Base-by-base conservation (phyloP, 1,139 yeast species). In the Hansenula anomala region DNA sequence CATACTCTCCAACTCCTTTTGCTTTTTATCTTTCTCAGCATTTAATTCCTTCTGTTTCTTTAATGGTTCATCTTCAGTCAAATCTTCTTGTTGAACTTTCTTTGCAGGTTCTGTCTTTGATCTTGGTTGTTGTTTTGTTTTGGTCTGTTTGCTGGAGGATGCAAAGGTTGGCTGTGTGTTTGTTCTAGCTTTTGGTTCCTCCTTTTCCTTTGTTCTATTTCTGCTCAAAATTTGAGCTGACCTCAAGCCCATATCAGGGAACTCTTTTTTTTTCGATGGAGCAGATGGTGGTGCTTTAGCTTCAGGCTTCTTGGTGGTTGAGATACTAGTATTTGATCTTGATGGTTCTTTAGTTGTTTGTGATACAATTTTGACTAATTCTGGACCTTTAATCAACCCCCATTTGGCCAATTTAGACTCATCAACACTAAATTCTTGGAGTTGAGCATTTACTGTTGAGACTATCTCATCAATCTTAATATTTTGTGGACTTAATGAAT, bases 321-420 rank as follows among this genome's bases (percentile, higher is more conserved):
- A 20, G 23, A 20, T 6, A 20, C 23, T 7, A 9, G 23, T 20
- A 20, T 9, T 20, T 6, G 23, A 7, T 20, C 23, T 20, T 20
- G 23, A 24, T 24, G 22, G 32, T 22, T 30, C 12, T 10, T 30
- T 5, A 13, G 8, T 33, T 16, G 19, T 9, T 9, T 12, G 9
- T n/a, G 28, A 22, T 13, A 24, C 34, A 8, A 24, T 17, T 22
- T 37, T 32, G 9, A 45, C 34, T 11, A 48, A 30, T 11, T 45
- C 53, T 3, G 58, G 56, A 14, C 61, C 58, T 30, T 51, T 49
- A 13, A 56, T 54, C 0, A 59, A 36, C 4, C 63, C 64, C 63
- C 61, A 58, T 26, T 19, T 48, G 4, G 29, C 32, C 36, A 53
- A 30, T 18, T 47, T 49, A 2, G 45, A 49, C 10, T 43, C 45